phyloP scores from a whole-genome alignment of 2,329 filamentous ascomycete genomes.

The Fusarium xylarioides region DNA sequence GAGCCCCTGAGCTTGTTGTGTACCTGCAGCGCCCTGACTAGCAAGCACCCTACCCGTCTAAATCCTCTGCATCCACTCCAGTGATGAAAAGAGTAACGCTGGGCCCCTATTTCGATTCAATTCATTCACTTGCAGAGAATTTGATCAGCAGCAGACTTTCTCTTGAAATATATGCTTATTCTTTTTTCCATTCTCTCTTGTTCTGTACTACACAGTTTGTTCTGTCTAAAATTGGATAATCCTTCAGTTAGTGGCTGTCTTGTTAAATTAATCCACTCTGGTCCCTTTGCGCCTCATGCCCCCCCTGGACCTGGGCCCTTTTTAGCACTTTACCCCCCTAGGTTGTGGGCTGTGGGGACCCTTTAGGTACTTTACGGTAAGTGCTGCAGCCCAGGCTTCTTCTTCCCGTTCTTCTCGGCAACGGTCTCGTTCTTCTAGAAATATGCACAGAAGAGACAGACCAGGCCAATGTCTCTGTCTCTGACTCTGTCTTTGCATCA shows the following conservation, averaged over 20 bases:
- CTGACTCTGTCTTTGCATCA: constrained; percentile 12
- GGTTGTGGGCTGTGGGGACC: constrained; percentile 6
- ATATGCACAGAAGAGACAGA: constrained; percentile 19
- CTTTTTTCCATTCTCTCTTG: not conserved
- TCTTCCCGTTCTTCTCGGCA: constrained; percentile 17
- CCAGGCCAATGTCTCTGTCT: not conserved
- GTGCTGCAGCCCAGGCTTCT: constrained; percentile 10
- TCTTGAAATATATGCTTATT: not conserved
- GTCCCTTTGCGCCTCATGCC: constrained; percentile 28
- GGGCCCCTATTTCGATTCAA: constrained; percentile 5
- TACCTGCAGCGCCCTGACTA: constrained; percentile 9
- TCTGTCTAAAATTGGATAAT: constrained; percentile 26
- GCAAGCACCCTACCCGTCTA: not conserved
- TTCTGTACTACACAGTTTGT: not conserved
- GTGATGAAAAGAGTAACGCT: constrained; percentile 12
- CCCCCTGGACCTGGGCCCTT: not conserved
- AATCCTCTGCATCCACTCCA: not conserved
- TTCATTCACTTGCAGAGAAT: not conserved
- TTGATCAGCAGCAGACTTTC: not conserved
- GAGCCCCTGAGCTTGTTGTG: constrained; percentile 29
- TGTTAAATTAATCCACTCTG: constrained; percentile 31
- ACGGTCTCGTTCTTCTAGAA: constrained; percentile 29
- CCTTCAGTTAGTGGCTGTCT: not conserved
- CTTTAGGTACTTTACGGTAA: constrained; percentile 28
- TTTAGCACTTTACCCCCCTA: constrained; percentile 1